These are phyloP conservation scores for Penicillium roqueforti DNA, from an alignment of 495 filamentous ascomycete genomes.

Conservation along the genomic window DNA sequence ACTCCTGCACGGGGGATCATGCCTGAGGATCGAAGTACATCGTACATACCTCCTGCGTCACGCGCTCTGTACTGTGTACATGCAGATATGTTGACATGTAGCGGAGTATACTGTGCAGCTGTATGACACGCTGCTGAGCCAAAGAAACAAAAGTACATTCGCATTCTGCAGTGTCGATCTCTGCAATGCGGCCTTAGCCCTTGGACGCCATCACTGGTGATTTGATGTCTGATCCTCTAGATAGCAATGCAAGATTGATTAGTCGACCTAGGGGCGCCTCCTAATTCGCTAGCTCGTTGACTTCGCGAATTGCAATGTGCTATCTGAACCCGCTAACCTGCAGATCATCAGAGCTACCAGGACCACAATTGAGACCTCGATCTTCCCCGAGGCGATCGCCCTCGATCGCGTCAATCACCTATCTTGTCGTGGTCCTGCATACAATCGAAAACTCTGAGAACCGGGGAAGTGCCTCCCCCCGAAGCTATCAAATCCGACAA, in stretches of 20 bases:
- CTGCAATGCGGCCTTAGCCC: slow-evolving; percentile 3
- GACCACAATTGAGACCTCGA: slow-evolving; percentile 6
- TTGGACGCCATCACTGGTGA: neutral
- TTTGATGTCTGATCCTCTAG: slow-evolving; percentile 2
- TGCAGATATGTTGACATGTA: neutral
- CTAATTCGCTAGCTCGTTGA: neutral
- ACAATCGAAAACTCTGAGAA: slow-evolving; percentile 8
- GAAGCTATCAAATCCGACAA: slow-evolving; percentile 22
- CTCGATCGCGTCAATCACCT: neutral
- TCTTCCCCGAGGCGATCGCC: slow-evolving; percentile 13
- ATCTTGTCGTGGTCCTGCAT: slow-evolving; percentile 19
- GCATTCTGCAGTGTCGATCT: slow-evolving; percentile 11
- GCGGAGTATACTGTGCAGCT: neutral
- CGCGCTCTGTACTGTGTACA: neutral
- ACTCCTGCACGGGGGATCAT: slow-evolving; percentile 13
- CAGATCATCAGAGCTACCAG: slow-evolving; percentile 8
- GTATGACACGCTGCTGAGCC: slow-evolving; percentile 3
- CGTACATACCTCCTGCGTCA: slow-evolving; percentile 1
- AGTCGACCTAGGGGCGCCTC: neutral
- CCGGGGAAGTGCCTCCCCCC: slow-evolving; percentile 22
- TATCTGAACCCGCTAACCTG: slow-evolving; percentile 3
- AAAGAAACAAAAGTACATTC: neutral
- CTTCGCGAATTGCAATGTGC: neutral
- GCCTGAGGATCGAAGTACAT: neutral
- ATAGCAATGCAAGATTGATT: slow-evolving; percentile 3